phyloP scores from a whole-genome alignment of 2,329 filamentous ascomycete species.

The Passalora sequoiae region DNA sequence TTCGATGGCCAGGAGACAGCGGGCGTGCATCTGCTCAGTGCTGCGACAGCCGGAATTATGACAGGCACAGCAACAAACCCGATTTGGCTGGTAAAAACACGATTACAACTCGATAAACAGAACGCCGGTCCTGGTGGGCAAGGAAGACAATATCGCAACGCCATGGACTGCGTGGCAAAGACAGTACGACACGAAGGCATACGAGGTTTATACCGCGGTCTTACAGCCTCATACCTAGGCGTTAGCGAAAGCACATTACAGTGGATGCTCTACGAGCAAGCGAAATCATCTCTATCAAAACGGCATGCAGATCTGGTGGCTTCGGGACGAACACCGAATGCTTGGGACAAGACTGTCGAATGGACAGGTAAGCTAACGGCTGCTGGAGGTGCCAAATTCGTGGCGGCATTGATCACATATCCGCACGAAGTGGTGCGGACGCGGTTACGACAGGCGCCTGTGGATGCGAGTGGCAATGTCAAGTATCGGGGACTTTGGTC shows the following conservation, averaged over 20 bases:
- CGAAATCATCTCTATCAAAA: conserved; percentile 68
- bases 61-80: conserved; percentile 92
- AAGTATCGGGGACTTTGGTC: conserved; percentile 88
- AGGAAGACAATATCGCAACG: conserved; percentile 74
- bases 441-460: conserved; percentile 77
- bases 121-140: conserved; percentile 54
- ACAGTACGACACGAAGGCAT: conserved; percentile 76
- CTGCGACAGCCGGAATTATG: conserved; percentile 70
- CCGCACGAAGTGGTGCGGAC: conserved; percentile 89
- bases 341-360: conserved; percentile 69
- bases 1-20: conserved; percentile 65
- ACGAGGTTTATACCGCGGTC: conserved; percentile 76
- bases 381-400: conserved; percentile 77
- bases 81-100: conserved; percentile 94
- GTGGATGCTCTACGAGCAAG: conserved; percentile 90
- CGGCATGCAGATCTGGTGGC: conserved; percentile 55
- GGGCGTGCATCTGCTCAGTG: conserved; percentile 73
- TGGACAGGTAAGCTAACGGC: conserved; percentile 75
- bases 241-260: conserved; percentile 87
- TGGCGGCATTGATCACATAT: conserved; percentile 80
- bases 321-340: conserved; percentile 57
- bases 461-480: conserved; percentile 45
- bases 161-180: conserved; percentile 79
- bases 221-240: conserved; percentile 87
- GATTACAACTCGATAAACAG: conserved; percentile 86